Conservation (phyloP, 2,329 filamentous ascomycete genomes). For the Trichoderma cornu-damae region DNA sequence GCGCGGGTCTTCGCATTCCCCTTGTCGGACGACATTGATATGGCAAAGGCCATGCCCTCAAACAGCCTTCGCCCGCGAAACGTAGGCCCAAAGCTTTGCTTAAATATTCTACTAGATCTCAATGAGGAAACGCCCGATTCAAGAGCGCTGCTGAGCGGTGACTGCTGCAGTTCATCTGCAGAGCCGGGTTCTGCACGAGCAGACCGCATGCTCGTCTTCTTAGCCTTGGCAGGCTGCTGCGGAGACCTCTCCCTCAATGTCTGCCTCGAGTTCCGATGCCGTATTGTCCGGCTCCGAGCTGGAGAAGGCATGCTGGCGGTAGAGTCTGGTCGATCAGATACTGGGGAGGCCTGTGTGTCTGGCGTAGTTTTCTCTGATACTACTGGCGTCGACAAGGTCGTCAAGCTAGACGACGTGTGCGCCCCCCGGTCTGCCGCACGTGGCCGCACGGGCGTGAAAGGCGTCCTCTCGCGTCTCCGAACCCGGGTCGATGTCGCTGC, state of each 20-base stretch:
- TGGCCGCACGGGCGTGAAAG: constrained; percentile 24
- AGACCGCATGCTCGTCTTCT: constrained; percentile 24
- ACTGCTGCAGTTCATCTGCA: constrained; percentile 45
- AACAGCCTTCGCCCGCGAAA: constrained; percentile 50
- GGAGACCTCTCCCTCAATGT: constrained; percentile 28
- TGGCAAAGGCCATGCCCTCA: constrained; percentile 77
- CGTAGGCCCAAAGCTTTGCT: constrained; percentile 27
- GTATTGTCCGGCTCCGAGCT: constrained; percentile 20
- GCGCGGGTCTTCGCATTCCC: constrained; percentile 37
- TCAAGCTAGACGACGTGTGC: constrained; percentile 37
- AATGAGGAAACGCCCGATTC: constrained; percentile 35
- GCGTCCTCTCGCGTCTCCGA: constrained; percentile 21
- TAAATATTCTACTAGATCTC: constrained; percentile 27
- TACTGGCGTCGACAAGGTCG: constrained; percentile 38
- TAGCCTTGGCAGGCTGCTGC: constrained; percentile 23
- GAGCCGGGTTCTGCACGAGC: constrained; percentile 39
- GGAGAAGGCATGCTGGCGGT: constrained; percentile 27
- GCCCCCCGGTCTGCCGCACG: constrained; percentile 16
- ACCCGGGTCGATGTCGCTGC: neutral
- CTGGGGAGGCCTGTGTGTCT: constrained; percentile 31
- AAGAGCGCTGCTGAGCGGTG: constrained; percentile 35
- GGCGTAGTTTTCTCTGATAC: constrained; percentile 36
- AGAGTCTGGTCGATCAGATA: constrained; percentile 23
- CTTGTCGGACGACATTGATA: constrained; percentile 59
- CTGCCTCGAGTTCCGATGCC: constrained; percentile 21